Evolutionary conservation across 1,139 yeast species (phyloP).

Genomic region (Yamadazyma buinensis): DNA sequence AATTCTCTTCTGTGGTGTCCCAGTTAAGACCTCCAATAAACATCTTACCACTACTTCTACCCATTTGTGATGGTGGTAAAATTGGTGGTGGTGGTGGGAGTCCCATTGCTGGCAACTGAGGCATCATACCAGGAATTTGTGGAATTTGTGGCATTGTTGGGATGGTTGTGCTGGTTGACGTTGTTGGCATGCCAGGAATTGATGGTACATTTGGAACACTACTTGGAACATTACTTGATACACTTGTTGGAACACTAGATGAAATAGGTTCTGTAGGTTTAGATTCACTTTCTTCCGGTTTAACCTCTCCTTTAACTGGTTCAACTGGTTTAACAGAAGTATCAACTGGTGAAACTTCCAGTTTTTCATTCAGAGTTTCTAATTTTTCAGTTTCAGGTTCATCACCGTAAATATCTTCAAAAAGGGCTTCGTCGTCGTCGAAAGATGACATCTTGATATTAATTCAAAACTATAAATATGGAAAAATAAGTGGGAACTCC

Average conservation of each 20-base stretch:
- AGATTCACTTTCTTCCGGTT: constrained; percentile 3
- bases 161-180: constrained; percentile 6
- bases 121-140: constrained; percentile 8
- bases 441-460: constrained; percentile 45
- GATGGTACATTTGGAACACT: constrained; percentile 3
- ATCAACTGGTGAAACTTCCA: not conserved
- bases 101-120: constrained; percentile 8
- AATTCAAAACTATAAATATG: too few relatives aligned
- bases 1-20: constrained; percentile 91
- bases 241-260: constrained; percentile 1
- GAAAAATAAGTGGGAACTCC: not conserved
- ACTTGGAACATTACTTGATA: constrained; percentile 4
- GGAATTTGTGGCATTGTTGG: constrained; percentile 9
- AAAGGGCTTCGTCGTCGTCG: constrained; percentile 84
- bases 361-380: constrained; percentile 6
- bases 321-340: not conserved
- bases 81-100: constrained; percentile 16
- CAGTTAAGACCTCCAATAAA: constrained; percentile 97
- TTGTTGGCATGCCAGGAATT: not conserved
- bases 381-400: constrained; percentile 10
- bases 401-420: constrained; percentile 65
- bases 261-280: not conserved
- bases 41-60: constrained; percentile 76
- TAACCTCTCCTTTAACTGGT: constrained; percentile 1
- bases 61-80: constrained; percentile 29